These are phyloP conservation scores for Chernovozyma sophiae-reginae DNA, from an alignment of 1,139 yeast species.

Conservation along the genomic window DNA sequence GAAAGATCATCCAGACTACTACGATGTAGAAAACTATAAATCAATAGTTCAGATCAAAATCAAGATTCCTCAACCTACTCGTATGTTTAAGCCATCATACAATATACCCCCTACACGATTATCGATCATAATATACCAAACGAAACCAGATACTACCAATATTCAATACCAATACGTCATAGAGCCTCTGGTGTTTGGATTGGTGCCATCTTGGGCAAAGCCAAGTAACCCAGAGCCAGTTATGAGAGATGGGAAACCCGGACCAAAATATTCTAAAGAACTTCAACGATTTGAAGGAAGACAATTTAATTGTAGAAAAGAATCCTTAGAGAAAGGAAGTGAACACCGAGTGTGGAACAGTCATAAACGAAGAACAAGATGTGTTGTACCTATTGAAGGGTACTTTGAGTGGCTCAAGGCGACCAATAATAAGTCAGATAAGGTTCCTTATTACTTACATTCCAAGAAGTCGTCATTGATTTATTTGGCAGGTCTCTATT, in stretches of 20 bases:
- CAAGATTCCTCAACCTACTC: constrained; percentile 4
- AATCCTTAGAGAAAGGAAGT: constrained; percentile 38
- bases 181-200: constrained; percentile 41
- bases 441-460: constrained; percentile 62
- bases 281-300: constrained; percentile 27
- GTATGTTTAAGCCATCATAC: constrained; percentile 23
- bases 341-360: constrained; percentile 48
- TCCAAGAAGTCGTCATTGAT: constrained; percentile 49
- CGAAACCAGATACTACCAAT: constrained; percentile 5
- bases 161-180: constrained; percentile 17
- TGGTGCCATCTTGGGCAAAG: constrained; percentile 41
- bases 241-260: constrained; percentile 14
- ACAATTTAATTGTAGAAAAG: constrained; percentile 62
- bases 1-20: too few relatives aligned
- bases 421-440: constrained; percentile 23
- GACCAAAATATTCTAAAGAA: constrained; percentile 25
- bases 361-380: constrained; percentile 37
- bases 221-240: constrained; percentile 29
- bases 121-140: constrained; percentile 29
- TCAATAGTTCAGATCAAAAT: constrained; percentile 9
- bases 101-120: constrained; percentile 41
- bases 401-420: constrained; percentile 75
- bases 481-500: constrained; percentile 70
- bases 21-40: too few relatives aligned
- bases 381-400: constrained; percentile 77